Conservation (phyloP, 2,329 filamentous ascomycete genomes). For the Aureobasidium sp. region DNA sequence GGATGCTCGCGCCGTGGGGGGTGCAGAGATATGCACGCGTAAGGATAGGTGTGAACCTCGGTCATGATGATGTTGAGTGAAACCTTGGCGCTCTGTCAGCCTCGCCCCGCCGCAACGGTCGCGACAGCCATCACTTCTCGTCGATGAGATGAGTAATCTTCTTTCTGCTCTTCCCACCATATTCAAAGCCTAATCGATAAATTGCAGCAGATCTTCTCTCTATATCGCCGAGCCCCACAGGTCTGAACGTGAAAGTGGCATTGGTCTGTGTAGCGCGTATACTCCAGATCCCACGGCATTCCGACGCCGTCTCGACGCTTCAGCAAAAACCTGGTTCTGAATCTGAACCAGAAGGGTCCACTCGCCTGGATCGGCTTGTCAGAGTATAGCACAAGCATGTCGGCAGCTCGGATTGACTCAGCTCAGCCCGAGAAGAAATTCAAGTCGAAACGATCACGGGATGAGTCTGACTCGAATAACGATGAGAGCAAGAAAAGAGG, state of each 20-base stretch:
- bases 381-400: background rate
- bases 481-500: constrained; percentile 52
- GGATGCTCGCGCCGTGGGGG: background rate
- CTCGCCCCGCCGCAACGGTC: constrained; percentile 1
- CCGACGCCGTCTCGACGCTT: background rate
- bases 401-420: constrained; percentile 4
- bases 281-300: background rate
- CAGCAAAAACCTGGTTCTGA: background rate
- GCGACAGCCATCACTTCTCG: background rate
- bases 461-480: constrained; percentile 21
- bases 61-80: background rate
- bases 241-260: background rate
- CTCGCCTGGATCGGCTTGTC: background rate
- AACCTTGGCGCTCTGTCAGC: constrained; percentile 1
- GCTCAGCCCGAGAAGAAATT: background rate
- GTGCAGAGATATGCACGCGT: background rate
- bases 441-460: constrained; percentile 11
- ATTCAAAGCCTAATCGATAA: background rate
- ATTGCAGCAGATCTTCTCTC: background rate
- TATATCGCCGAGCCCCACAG: too few species aligned
- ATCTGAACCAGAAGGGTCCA: background rate
- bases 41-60: background rate
- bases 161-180: background rate
- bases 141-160: background rate
- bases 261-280: background rate